These are phyloP conservation scores for Pythium angustatum DNA, from an alignment of 352 stramenopile genomes.

Conservation along the genomic window DNA sequence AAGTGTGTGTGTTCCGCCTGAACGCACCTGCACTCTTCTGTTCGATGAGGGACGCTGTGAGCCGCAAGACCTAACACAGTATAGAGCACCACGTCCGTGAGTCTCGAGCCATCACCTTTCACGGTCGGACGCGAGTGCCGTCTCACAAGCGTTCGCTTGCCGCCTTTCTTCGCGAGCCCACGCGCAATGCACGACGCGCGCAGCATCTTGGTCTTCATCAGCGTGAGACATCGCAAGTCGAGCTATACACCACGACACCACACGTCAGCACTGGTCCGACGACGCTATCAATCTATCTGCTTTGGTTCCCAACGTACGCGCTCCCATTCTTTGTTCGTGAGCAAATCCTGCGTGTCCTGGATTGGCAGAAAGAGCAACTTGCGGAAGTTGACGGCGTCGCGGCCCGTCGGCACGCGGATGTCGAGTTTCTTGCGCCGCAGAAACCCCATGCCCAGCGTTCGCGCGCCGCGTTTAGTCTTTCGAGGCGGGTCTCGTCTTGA, in stretches of 20 bases:
- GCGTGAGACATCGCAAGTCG: constrained; percentile 72
- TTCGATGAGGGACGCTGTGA: constrained; percentile 59
- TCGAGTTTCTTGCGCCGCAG: constrained; percentile 63
- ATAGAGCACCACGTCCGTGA: background rate
- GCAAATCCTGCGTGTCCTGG: constrained; percentile 64
- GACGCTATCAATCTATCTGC: no score
- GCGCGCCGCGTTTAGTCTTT: no score
- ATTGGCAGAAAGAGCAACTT: constrained; percentile 78
- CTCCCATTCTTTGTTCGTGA: constrained; percentile 72
- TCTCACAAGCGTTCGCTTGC: constrained; percentile 49
- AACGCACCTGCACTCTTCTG: constrained; percentile 54
- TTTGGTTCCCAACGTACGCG: constrained; percentile 45
- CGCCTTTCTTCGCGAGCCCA: constrained; percentile 60
- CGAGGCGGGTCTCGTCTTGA: no score
- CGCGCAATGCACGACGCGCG: constrained; percentile 74
- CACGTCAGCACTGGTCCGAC: no score
- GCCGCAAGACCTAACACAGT: constrained; percentile 37
- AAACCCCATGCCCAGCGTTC: no score
- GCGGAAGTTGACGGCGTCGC: constrained; percentile 75
- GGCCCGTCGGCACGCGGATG: constrained; percentile 68
- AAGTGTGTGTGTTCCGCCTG: background rate
- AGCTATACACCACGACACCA: no score
- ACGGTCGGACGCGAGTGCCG: background rate
- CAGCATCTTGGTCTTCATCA: constrained; percentile 87
- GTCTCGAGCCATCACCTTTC: background rate